Evolutionary conservation across 805 yeast genomes (phyloP).

Genomic region (Ogataea sp.): DNA sequence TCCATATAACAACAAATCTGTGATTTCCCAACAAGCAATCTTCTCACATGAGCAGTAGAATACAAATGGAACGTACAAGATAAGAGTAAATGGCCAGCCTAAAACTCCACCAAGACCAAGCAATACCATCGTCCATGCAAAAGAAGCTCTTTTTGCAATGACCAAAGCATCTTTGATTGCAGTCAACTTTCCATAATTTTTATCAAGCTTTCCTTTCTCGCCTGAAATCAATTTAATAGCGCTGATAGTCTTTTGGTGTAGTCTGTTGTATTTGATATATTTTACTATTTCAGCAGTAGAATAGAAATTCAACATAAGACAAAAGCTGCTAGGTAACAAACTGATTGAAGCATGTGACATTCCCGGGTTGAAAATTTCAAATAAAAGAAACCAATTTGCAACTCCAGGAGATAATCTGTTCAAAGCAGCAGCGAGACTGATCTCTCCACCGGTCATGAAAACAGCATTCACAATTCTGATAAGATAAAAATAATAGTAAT

Average conservation of each 20-base stretch:
- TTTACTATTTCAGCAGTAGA: constrained; percentile 33
- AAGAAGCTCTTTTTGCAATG: constrained; percentile 12
- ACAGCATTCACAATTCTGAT: constrained; percentile 38
- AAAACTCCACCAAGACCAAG: constrained; percentile 61
- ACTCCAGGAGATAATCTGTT: constrained; percentile 26
- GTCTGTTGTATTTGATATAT: constrained; percentile 21
- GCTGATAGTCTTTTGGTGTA: constrained; percentile 9
- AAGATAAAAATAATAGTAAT: constrained; percentile 38
- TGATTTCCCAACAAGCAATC: constrained; percentile 4
- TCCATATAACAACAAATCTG: constrained; percentile 7
- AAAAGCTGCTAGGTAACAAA: constrained; percentile 76
- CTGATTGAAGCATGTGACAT: constrained; percentile 85
- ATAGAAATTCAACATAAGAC: constrained; percentile 44
- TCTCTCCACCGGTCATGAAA: constrained; percentile 42
- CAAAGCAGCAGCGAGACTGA: constrained; percentile 37
- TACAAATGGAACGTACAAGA: constrained; percentile 54
- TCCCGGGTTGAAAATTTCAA: constrained; percentile 63
- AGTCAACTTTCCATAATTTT: constrained; percentile 4
- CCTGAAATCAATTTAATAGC: constrained; percentile 10
- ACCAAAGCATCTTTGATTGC: constrained; percentile 10
- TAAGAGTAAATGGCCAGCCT: constrained; percentile 89
- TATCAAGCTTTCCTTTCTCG: constrained; percentile 8
- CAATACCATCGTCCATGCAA: constrained; percentile 30
- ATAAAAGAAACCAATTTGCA: constrained; percentile 56
- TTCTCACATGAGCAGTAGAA: constrained; percentile 21